phyloP scores from a whole-genome alignment of 805 yeast genomes.

The Blastobotrys chiropterorum region DNA sequence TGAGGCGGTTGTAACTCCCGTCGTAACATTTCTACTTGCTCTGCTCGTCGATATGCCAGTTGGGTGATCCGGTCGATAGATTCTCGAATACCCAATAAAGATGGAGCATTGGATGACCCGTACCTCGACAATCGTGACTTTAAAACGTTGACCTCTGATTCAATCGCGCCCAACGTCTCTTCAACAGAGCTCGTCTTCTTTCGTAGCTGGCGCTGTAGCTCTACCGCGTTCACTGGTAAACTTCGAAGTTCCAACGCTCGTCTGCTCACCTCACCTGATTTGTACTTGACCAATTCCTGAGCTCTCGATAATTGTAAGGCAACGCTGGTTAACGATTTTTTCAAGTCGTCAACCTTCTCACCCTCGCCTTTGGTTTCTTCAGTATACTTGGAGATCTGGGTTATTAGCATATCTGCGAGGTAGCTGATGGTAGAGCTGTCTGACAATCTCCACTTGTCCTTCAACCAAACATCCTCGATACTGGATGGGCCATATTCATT shows the following conservation, averaged over 20 bases:
- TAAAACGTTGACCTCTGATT: conserved; percentile 12
- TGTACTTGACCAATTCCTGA: conserved; percentile 11
- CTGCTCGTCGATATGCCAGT: conserved; percentile 5
- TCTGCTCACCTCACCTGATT: conserved; percentile 10
- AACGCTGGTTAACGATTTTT: conserved; percentile 8
- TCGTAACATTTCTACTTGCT: conserved; percentile 5
- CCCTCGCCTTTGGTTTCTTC: neutral
- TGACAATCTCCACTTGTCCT: conserved; percentile 13
- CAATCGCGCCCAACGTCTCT: conserved; percentile 8
- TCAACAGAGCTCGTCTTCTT: conserved; percentile 7
- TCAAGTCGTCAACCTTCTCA: conserved; percentile 5
- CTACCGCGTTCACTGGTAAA: conserved; percentile 18
- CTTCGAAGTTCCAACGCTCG: conserved; percentile 11
- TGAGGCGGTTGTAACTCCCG: neutral
- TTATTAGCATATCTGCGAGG: conserved; percentile 8
- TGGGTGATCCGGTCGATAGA: conserved; percentile 11
- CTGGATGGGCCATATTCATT: neutral
- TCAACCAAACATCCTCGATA: conserved; percentile 9
- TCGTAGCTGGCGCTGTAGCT: conserved; percentile 16
- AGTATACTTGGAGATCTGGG: neutral
- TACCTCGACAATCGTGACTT: conserved; percentile 11
- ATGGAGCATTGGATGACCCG: conserved; percentile 9
- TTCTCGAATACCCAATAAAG: conserved; percentile 11
- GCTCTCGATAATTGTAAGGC: conserved; percentile 12
- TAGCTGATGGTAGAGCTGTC: conserved; percentile 7